Percentiles rank a stretch among this genome's conserved stretches.
These are phyloP conservation scores for Exidia glandulosa DNA, from an alignment of 768 basidiomycete genomes.

Conservation along the genomic window DNA sequence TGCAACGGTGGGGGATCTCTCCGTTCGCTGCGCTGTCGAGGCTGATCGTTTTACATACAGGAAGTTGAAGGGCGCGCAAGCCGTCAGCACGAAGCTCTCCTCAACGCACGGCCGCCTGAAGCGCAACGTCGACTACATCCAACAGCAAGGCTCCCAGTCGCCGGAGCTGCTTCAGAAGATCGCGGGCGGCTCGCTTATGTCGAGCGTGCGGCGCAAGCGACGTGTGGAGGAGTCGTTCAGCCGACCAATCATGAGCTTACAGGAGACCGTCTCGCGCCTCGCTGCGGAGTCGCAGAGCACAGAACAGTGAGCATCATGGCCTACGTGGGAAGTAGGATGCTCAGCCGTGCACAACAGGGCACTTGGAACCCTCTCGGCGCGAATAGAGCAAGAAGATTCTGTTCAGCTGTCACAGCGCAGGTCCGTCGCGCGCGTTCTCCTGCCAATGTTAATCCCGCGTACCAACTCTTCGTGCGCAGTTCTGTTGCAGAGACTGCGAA, in stretches of 20 bases:
- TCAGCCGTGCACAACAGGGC: too few relatives aligned
- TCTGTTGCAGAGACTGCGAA: background rate
- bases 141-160: background rate
- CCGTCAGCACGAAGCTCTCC: background rate
- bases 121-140: background rate
- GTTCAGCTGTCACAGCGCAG: too few relatives aligned
- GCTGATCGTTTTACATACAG: background rate
- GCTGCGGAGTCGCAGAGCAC: too few relatives aligned
- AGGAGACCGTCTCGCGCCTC: background rate
- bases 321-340: too few relatives aligned
- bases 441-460: too few relatives aligned
- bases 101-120: background rate
- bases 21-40: background rate
- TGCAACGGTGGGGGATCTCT: background rate
- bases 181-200: background rate
- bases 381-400: too few relatives aligned
- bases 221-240: background rate
- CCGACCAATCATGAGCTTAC: background rate
- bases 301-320: too few relatives aligned
- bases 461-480: too few relatives aligned
- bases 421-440: too few relatives aligned
- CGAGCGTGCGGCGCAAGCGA: background rate
- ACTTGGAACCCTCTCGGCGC: too few relatives aligned
- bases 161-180: background rate
- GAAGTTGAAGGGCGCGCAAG: background rate